A percentile compares a stretch with the other conserved stretches of the same genome.
These are phyloP conservation scores for Aspergillus chevalieri DNA, from an alignment of 2,329 filamentous ascomycete genomes.

Conservation along the genomic window DNA sequence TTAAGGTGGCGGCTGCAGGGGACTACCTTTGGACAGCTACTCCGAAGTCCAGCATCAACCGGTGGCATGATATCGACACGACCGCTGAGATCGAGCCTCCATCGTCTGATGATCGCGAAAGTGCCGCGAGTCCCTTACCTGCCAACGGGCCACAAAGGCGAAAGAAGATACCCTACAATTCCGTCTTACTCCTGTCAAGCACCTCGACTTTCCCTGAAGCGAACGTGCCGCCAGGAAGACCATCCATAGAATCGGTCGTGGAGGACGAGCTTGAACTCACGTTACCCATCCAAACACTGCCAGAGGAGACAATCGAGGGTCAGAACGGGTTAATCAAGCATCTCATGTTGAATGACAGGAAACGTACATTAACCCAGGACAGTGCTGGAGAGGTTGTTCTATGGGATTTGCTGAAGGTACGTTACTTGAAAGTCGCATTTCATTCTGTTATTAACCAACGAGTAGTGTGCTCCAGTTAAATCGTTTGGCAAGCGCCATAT, in stretches of 20 bases:
- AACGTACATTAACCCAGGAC: conserved; percentile 82
- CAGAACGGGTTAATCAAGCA: conserved; percentile 95
- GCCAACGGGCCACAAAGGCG: conserved; percentile 21
- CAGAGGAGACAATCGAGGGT: conserved; percentile 81
- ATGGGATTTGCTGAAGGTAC: conserved; percentile 85
- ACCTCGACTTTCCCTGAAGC: conserved; percentile 70
- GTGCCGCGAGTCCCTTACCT: conserved; percentile 42
- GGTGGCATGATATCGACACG: conserved; percentile 83
- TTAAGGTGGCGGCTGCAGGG: conserved; percentile 57
- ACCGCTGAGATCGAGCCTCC: conserved; percentile 57
- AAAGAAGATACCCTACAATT: conserved; percentile 66
- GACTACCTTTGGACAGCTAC: conserved; percentile 88
- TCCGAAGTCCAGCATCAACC: conserved; percentile 82
- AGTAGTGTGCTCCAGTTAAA: conserved; percentile 73
- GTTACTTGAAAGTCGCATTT: conserved; percentile 11
- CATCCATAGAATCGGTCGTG: conserved; percentile 48
- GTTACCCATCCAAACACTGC: conserved; percentile 61
- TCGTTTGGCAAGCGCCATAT: conserved; percentile 93
- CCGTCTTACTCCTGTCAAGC: conserved; percentile 76
- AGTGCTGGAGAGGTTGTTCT: conserved; percentile 90
- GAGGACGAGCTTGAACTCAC: conserved; percentile 45
- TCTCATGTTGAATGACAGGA: conserved; percentile 81
- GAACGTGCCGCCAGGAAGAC: conserved; percentile 45
- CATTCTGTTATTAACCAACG: conserved; percentile 13
- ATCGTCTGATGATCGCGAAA: conserved; percentile 18